Conservation (phyloP, 108 stramenopile genomes). For the Mayamaea pseudoterrestris region DNA sequence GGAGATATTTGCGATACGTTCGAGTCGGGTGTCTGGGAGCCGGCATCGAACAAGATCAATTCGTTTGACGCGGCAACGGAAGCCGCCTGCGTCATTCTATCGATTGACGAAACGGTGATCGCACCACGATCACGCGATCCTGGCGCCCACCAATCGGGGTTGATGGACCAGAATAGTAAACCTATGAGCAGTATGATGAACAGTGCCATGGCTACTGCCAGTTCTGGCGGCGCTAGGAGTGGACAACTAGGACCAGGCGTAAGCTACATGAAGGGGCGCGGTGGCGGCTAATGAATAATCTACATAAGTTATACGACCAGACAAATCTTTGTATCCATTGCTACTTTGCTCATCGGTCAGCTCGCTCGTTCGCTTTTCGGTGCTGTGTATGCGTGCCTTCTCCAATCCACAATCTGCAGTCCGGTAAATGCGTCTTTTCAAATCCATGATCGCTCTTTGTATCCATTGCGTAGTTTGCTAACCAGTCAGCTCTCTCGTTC, state of each 20-base stretch:
- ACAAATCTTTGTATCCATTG: no score
- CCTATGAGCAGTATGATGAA: constrained; percentile 74
- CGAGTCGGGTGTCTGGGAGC: constrained; percentile 95
- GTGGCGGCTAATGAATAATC: constrained; percentile 14
- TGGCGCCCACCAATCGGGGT: constrained; percentile 49
- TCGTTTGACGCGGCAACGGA: constrained; percentile 88
- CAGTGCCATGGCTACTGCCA: constrained; percentile 78
- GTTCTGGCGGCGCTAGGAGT: constrained; percentile 67
- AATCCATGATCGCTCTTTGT: constrained; percentile 21
- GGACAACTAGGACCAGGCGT: constrained; percentile 79
- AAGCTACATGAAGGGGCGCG: constrained; percentile 78
- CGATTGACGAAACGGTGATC: constrained; percentile 98
- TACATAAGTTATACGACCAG: no score
- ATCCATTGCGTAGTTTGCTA: constrained; percentile 81
- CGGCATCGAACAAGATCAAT: constrained; percentile 92
- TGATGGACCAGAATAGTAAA: constrained; percentile 44
- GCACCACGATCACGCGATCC: constrained; percentile 90
- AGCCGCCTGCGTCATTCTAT: constrained; percentile 95
- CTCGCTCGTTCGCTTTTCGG: no score
- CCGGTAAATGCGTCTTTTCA: no score
- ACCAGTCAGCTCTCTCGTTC: constrained; percentile 69
- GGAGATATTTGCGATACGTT: constrained; percentile 95
- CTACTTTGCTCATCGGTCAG: no score
- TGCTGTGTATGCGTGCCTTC: no score
- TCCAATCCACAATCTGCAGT: no score